phyloP scores from a whole-genome alignment of 768 basidiomycete species.

The Tylopilus vinaceipallidus region DNA sequence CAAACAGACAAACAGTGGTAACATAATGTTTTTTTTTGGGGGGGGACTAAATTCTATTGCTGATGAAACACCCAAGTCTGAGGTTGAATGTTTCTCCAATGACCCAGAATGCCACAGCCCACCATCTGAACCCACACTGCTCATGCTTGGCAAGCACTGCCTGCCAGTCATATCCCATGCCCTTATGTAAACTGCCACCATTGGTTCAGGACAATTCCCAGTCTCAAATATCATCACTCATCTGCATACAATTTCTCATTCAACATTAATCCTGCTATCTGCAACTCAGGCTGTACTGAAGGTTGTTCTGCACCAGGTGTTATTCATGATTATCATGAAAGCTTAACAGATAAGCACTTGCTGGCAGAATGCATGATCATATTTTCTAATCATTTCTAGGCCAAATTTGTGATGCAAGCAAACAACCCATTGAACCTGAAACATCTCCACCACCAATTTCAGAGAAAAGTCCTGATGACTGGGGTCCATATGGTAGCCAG shows the following conservation, averaged over 20 bases:
- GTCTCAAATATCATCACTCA: constrained; percentile 1
- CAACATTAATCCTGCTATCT: too few species aligned
- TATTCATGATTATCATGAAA: background rate
- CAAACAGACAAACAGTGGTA: too few species aligned
- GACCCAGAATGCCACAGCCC: too few species aligned
- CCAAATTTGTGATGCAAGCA: too few species aligned
- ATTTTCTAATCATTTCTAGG: too few species aligned
- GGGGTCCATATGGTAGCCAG: background rate
- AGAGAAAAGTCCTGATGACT: background rate
- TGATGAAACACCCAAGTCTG: too few species aligned
- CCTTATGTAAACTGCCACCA: background rate
- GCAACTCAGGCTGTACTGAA: background rate
- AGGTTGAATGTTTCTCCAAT: too few species aligned
- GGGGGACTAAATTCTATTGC: too few species aligned
- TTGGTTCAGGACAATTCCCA: background rate
- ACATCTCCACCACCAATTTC: background rate
- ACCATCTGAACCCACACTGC: too few species aligned
- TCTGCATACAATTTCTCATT: background rate
- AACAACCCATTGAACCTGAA: background rate
- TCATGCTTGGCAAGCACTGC: too few species aligned
- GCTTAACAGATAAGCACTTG: background rate
- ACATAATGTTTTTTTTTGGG: too few species aligned
- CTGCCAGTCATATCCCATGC: background rate
- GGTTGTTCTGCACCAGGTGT: background rate
- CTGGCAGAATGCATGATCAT: too few species aligned